Conservation (phyloP, 78 protist species). For the Tieghemostelium lacteum region DNA sequence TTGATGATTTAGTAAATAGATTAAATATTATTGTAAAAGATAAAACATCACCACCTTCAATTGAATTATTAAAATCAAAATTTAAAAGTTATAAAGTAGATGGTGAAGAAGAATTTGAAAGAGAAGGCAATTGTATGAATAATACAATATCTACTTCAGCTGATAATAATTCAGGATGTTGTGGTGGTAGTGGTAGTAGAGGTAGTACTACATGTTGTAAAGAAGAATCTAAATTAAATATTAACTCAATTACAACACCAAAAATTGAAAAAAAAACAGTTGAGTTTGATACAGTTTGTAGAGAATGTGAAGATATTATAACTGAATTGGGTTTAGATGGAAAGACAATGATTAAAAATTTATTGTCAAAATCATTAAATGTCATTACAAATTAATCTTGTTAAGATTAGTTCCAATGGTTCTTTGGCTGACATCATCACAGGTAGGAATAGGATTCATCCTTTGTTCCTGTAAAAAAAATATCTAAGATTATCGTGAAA, state of each 20-base stretch:
- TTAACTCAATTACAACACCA: background rate
- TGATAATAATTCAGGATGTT: background rate
- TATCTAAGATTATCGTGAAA: too few species aligned
- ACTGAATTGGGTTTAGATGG: slow-evolving; percentile 35
- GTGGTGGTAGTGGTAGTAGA: slow-evolving; percentile 9
- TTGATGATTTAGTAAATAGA: slow-evolving; percentile 19
- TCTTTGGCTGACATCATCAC: too few species aligned
- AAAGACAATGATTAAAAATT: background rate
- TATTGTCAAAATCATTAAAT: too few species aligned
- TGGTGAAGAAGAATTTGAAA: background rate
- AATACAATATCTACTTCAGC: background rate
- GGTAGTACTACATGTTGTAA: background rate
- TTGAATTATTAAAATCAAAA: slow-evolving; percentile 24
- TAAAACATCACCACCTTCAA: slow-evolving; percentile 34
- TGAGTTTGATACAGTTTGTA: slow-evolving; percentile 5
- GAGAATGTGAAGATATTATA: slow-evolving; percentile 9
- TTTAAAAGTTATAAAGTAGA: slow-evolving; percentile 15
- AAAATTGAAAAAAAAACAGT: background rate
- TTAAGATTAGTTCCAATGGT: too few species aligned
- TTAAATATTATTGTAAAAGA: slow-evolving; percentile 12
- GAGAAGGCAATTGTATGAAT: background rate
- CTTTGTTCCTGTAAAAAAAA: too few species aligned
- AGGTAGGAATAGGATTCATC: too few species aligned
- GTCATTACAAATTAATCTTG: too few species aligned
- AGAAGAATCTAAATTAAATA: background rate